Conservation (phyloP, 768 basidiomycete species). For the Rhizopogon sp. region DNA sequence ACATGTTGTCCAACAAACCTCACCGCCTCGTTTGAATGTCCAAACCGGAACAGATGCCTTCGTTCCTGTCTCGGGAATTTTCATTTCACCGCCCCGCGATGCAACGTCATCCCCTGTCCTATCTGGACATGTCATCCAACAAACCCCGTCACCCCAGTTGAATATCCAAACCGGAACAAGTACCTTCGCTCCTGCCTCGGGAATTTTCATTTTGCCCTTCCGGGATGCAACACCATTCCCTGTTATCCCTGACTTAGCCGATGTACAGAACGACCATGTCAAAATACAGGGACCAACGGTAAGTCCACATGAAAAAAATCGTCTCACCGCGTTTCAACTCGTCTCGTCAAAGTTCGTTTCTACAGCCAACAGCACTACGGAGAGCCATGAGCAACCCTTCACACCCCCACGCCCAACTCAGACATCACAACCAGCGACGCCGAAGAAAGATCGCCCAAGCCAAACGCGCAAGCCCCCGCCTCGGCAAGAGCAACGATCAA, state of each 20-base stretch:
- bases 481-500: slow-evolving; percentile 16
- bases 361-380: neutral
- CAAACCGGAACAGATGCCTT: slow-evolving; percentile 3
- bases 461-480: slow-evolving; percentile 8
- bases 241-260: neutral
- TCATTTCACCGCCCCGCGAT: slow-evolving; percentile 26
- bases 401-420: slow-evolving; percentile 18
- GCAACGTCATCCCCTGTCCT: neutral
- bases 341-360: neutral
- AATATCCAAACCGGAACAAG: neutral
- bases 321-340: neutral
- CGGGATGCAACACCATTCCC: slow-evolving; percentile 2
- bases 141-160: neutral
- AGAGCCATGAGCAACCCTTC: slow-evolving; percentile 2
- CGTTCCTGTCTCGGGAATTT: slow-evolving; percentile 17
- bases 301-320: neutral
- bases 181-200: slow-evolving; percentile 18
- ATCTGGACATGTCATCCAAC: neutral
- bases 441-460: slow-evolving; percentile 19
- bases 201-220: slow-evolving; percentile 26
- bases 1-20: neutral
- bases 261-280: neutral
- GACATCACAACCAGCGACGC: slow-evolving; percentile 17
- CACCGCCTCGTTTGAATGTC: neutral
- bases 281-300: neutral